Evolutionary conservation across 805 yeast species (phyloP).

Genomic region (Monosporozyma aerobia): DNA sequence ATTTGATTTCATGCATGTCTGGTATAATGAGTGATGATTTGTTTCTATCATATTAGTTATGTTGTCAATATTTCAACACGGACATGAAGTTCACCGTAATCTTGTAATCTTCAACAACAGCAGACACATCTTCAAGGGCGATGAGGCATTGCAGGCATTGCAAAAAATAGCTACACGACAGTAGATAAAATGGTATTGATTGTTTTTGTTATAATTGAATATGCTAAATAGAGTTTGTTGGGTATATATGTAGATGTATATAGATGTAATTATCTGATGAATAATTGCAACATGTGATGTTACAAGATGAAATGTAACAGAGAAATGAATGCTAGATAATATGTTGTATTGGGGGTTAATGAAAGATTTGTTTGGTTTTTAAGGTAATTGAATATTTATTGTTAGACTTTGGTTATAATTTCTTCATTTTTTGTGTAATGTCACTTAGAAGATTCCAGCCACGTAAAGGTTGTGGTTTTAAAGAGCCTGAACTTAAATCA

Average conservation of each 20-base stretch:
- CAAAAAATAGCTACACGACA: no score
- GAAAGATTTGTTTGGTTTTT: neutral
- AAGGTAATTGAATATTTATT: neutral
- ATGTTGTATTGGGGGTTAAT: neutral
- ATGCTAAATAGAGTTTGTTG: neutral
- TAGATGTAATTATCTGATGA: neutral
- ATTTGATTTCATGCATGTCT: no score
- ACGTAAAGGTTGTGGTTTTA: conserved; percentile 20
- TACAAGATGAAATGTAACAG: no score
- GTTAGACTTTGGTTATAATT: conserved; percentile 9
- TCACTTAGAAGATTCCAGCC: conserved; percentile 20
- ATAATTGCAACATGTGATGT: no score
- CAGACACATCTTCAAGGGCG: no score
- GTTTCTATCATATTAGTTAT: no score
- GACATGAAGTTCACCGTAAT: no score
- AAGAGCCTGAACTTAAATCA: conserved; percentile 24
- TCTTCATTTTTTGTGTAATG: conserved; percentile 19
- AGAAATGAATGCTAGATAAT: neutral
- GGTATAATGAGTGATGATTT: no score
- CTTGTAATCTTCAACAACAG: no score
- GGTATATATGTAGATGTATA: neutral
- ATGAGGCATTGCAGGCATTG: no score
- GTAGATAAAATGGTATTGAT: no score
- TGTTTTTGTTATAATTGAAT: neutral
- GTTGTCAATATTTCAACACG: no score